Conservation (phyloP, 257 asterid species). For the Lycium barbarum region DNA sequence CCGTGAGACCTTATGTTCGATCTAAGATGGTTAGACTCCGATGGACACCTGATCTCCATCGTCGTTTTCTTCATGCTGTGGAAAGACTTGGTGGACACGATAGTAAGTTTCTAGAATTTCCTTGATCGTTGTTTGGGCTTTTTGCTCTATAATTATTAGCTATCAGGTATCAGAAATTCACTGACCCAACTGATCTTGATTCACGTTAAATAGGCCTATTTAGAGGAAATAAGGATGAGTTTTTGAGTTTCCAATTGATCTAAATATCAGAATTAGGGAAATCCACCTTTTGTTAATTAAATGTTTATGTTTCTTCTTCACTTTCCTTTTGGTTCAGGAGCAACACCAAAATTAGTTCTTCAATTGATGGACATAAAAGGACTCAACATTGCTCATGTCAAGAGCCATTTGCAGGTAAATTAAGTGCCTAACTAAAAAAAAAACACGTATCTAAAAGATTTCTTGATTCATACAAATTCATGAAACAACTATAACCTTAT, state of each 20-base stretch:
- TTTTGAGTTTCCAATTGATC: slow-evolving; percentile 21
- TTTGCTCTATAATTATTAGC: background rate
- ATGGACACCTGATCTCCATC: slow-evolving; percentile 92
- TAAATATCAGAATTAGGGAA: background rate
- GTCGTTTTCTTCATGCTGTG: slow-evolving; percentile 69
- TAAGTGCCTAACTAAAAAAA: background rate
- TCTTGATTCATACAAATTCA: slow-evolving; percentile 5
- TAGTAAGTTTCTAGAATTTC: slow-evolving; percentile 47
- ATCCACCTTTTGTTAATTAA: background rate
- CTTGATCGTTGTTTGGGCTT: background rate
- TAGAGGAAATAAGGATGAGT: background rate
- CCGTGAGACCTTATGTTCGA: slow-evolving; percentile 78
- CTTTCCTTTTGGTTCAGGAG: slow-evolving; percentile 59
- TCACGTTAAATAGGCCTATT: background rate
- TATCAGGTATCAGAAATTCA: background rate
- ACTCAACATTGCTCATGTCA: slow-evolving; percentile 88
- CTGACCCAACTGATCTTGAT: background rate
- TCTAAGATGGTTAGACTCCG: slow-evolving; percentile 89
- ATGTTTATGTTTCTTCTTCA: background rate
- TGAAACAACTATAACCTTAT: background rate
- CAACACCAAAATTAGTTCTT: slow-evolving; percentile 85
- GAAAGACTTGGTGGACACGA: slow-evolving; percentile 91
- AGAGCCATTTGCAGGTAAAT: slow-evolving; percentile 89
- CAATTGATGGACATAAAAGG: slow-evolving; percentile 82
- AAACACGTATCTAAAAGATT: background rate